phyloP scores from a whole-genome alignment of 2,329 filamentous ascomycete species.

The Talaromyces pinophilus region DNA sequence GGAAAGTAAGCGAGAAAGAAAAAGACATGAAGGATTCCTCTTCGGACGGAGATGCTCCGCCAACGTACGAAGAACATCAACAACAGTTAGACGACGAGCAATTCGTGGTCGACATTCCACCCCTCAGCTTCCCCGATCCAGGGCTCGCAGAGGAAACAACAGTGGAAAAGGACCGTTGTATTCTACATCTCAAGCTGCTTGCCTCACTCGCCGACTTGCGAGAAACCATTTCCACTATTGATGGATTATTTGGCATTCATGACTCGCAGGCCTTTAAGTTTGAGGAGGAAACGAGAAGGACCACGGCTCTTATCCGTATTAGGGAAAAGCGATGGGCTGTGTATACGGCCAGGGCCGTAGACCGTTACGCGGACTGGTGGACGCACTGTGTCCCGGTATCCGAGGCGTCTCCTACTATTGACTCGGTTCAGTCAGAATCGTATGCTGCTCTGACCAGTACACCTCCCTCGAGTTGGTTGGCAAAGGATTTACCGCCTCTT shows the following conservation, averaged over 20 bases:
- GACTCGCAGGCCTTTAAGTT: slow-evolving; percentile 48
- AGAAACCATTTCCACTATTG: slow-evolving; percentile 64
- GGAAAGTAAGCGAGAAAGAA: slow-evolving; percentile 4
- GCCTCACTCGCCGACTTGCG: slow-evolving; percentile 67
- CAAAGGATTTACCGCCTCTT: slow-evolving; percentile 57
- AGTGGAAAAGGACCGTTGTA: slow-evolving; percentile 57
- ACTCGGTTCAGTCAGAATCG: slow-evolving; percentile 25
- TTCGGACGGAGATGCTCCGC: slow-evolving; percentile 25
- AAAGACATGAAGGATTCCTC: not conserved
- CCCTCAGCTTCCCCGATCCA: slow-evolving; percentile 29
- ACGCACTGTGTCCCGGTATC: slow-evolving; percentile 32
- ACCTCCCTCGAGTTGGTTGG: slow-evolving; percentile 40
- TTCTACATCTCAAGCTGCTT: slow-evolving; percentile 73
- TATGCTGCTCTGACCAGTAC: slow-evolving; percentile 38
- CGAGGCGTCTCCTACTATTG: slow-evolving; percentile 23
- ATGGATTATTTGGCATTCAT: slow-evolving; percentile 67
- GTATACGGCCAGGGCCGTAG: slow-evolving; percentile 67
- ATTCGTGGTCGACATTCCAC: slow-evolving; percentile 28
- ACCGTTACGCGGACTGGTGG: slow-evolving; percentile 71
- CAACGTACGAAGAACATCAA: slow-evolving; percentile 29
- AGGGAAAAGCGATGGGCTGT: slow-evolving; percentile 74
- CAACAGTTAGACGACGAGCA: slow-evolving; percentile 1
- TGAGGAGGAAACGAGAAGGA: slow-evolving; percentile 40
- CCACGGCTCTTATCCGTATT: slow-evolving; percentile 54
- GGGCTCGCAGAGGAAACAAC: slow-evolving; percentile 25